Conservation (phyloP, 192 early-diverging fungal species). For the Podila epigama region DNA sequence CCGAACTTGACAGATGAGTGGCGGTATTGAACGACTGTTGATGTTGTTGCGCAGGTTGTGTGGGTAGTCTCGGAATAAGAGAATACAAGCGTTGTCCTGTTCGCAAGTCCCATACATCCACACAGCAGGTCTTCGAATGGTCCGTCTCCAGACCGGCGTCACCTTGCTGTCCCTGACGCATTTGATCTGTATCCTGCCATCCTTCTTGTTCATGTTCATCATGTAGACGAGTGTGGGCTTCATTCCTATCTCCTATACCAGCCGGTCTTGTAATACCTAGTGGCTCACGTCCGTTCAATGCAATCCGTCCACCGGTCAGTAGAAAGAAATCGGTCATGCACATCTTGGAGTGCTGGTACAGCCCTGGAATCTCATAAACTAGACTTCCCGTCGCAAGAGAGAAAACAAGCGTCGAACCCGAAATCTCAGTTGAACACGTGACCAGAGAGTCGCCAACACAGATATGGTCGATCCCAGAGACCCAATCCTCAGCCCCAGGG, state of each 20-base stretch:
- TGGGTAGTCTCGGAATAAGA: slow-evolving; percentile 41
- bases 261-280: no score
- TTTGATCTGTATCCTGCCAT: not conserved
- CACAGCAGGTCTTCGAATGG: slow-evolving; percentile 39
- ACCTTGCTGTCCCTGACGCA: not conserved
- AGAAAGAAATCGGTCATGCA: slow-evolving; percentile 42
- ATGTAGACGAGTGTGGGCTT: not conserved
- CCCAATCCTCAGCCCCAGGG: slow-evolving; percentile 51
- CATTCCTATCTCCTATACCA: no score
- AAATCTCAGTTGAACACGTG: slow-evolving; percentile 54
- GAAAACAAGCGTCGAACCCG: slow-evolving; percentile 55
- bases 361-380: slow-evolving; percentile 54
- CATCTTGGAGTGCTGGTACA: slow-evolving; percentile 31
- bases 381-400: slow-evolving; percentile 57
- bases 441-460: slow-evolving; percentile 57
- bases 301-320: slow-evolving; percentile 9
- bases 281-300: slow-evolving; percentile 6
- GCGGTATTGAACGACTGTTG: no score
- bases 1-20: not conserved
- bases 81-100: slow-evolving; percentile 52
- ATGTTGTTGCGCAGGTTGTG: slow-evolving; percentile 1
- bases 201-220: slow-evolving; percentile 7
- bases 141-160: slow-evolving; percentile 1
- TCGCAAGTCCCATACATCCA: slow-evolving; percentile 59
- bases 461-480: slow-evolving; percentile 53